A percentile compares a stretch with the other conserved stretches of the same genome.
Conservation (phyloP, 495 filamentous ascomycete species). For the Aspergillus kassunensis region DNA sequence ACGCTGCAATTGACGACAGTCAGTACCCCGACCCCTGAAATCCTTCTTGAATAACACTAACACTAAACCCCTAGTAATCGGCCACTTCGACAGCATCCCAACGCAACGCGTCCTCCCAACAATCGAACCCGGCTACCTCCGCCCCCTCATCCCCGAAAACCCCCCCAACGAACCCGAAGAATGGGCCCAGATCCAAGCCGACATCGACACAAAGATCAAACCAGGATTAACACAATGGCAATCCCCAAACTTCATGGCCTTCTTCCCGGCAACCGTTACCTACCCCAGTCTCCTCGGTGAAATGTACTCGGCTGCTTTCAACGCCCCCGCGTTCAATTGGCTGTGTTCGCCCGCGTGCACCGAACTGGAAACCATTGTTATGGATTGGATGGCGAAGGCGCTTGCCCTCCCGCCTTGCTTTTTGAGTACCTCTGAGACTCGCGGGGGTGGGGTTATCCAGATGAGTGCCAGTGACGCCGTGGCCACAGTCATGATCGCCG, state of each 20-base stretch:
- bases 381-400: constrained; percentile 85
- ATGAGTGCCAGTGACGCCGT: constrained; percentile 89
- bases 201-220: constrained; percentile 85
- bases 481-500: constrained; percentile 82
- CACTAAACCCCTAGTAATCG: constrained; percentile 53
- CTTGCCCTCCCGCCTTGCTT: constrained; percentile 72
- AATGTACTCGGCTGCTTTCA: constrained; percentile 86
- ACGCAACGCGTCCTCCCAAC: constrained; percentile 69
- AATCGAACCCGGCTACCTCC: constrained; percentile 83
- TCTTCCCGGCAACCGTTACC: constrained; percentile 79
- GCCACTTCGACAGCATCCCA: constrained; percentile 75
- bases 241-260: constrained; percentile 94
- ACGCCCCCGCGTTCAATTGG: constrained; percentile 94
- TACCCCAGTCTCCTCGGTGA: constrained; percentile 91
- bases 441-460: constrained; percentile 90
- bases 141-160: constrained; percentile 67
- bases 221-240: constrained; percentile 97
- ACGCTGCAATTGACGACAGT: constrained; percentile 84
- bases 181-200: constrained; percentile 77
- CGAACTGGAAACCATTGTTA: constrained; percentile 88
- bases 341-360: constrained; percentile 93
- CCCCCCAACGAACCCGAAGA: constrained; percentile 70
- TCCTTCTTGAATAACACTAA: too few species aligned
- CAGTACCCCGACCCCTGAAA: too few species aligned
- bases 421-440: constrained; percentile 65